These are phyloP conservation scores for Ilyonectria mors-panacis DNA, from an alignment of 2,329 filamentous ascomycete genomes.

Conservation along the genomic window DNA sequence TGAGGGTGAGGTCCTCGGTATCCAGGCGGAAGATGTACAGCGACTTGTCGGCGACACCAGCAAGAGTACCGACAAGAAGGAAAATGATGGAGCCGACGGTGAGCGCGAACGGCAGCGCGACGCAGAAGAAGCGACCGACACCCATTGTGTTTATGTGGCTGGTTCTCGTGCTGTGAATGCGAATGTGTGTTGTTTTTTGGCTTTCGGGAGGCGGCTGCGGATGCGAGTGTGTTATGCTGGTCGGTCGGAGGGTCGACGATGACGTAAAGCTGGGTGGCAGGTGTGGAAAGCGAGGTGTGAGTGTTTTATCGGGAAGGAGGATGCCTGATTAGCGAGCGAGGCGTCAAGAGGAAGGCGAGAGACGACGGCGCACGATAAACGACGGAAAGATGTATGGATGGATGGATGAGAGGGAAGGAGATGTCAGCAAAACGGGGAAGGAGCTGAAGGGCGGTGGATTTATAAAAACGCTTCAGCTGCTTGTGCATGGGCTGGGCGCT, in stretches of 20 bases:
- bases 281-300: slow-evolving; percentile 1
- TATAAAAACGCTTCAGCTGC: slow-evolving; percentile 28
- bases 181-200: slow-evolving; percentile 15
- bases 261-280: slow-evolving; percentile 38
- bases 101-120: slow-evolving; percentile 87
- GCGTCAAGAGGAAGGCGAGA: slow-evolving; percentile 13
- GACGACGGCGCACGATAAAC: slow-evolving; percentile 7
- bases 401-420: slow-evolving; percentile 19
- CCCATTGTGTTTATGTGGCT: slow-evolving; percentile 62
- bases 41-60: slow-evolving; percentile 69
- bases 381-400: slow-evolving; percentile 8
- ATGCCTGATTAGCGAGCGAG: slow-evolving; percentile 28
- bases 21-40: slow-evolving; percentile 75
- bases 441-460: slow-evolving; percentile 30
- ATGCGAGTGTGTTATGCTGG: slow-evolving; percentile 26
- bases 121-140: slow-evolving; percentile 86
- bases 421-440: slow-evolving; percentile 24
- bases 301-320: slow-evolving; percentile 18
- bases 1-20: slow-evolving; percentile 68
- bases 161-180: slow-evolving; percentile 8
- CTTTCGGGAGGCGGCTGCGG: slow-evolving; percentile 17
- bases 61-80: slow-evolving; percentile 70
- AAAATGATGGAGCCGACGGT: slow-evolving; percentile 84
- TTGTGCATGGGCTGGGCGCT: slow-evolving; percentile 23
- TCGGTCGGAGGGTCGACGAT: slow-evolving; percentile 36